Base-by-base conservation (phyloP, 805 yeast species). In the Saturnispora hagleri region DNA sequence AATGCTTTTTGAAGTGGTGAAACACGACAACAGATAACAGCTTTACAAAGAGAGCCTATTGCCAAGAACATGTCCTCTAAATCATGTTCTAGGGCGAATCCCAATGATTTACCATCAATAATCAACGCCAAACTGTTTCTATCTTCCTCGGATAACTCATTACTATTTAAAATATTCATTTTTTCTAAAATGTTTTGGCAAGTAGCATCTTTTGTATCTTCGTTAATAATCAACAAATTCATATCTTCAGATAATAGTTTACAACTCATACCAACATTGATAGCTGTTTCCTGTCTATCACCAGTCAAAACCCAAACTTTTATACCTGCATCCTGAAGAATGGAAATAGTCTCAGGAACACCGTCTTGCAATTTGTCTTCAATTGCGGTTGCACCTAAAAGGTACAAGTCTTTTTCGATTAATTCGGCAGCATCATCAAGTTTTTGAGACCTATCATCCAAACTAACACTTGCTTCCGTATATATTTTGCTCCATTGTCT, bases 291-390 rank as follows among this genome's bases (percentile, higher is more conserved):
- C 66, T 95, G 99, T 67, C 97, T 79, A 65, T 93, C 99, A 60
- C 99, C 99, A 2, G 99, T 93, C 48, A 93, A 73, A 24, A 93
- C 97, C 99, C 99, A 93, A 17, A 93, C 80, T 66, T 89, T 91
- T 57, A 95, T 90, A 15, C 98, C 98, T 0, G 99, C 99, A 52
- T 86, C 89, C 65, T 95, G 99, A 51, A 93, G 75, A 5, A 95
- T 86, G 58, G 88, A 93, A 55, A 93, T 95, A 1, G 99, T 89
- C 58, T 93, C 99, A 2, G 99, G 98, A 20, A 93, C 99, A 41
- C 97, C 99, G 53, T 91, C 98, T 70, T 93, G 99, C 46, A 93
- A 73, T 64, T 93, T 91, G 66, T 93, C 99, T 66, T 93, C 99
- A 64, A 93, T 93, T 1, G 99, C 99, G 36, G 99, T 95, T 2